Conservation (phyloP, 2,329 filamentous ascomycete species). For the Colletotrichum viniferum region DNA sequence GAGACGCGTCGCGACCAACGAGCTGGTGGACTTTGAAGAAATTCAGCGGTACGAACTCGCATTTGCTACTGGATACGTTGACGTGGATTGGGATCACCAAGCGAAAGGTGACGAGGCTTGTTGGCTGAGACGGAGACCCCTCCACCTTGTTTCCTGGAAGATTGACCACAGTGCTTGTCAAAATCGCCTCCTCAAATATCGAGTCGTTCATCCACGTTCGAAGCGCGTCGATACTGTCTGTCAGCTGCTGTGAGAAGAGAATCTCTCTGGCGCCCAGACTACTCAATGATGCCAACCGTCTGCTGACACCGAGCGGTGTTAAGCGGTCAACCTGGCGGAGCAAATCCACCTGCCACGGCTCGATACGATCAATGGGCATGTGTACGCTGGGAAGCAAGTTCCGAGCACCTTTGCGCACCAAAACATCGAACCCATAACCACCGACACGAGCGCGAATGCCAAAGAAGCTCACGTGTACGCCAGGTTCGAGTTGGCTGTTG, state of each 20-base stretch:
- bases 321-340: constrained; percentile 54
- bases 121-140: constrained; percentile 23
- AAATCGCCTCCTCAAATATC: constrained; percentile 49
- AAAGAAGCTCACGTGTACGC: constrained; percentile 64
- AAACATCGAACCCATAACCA: constrained; percentile 64
- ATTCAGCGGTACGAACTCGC: constrained; percentile 64
- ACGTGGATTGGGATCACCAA: constrained; percentile 67
- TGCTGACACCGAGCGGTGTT: constrained; percentile 42
- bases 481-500: constrained; percentile 51
- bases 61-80: constrained; percentile 52
- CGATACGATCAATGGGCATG: constrained; percentile 56
- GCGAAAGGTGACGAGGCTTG: constrained; percentile 58
- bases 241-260: constrained; percentile 50
- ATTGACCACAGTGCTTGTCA: constrained; percentile 46
- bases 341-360: constrained; percentile 59
- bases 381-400: constrained; percentile 66
- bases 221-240: constrained; percentile 44
- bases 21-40: constrained; percentile 73
- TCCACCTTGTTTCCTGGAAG: constrained; percentile 35
- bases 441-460: constrained; percentile 57
- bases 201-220: constrained; percentile 46
- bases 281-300: constrained; percentile 40
- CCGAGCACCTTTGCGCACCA: constrained; percentile 59
- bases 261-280: constrained; percentile 43
- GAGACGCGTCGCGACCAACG: constrained; percentile 56